These are phyloP conservation scores for Verticillium alfalfae DNA, from an alignment of 2,329 filamentous ascomycete species.

Conservation along the genomic window DNA sequence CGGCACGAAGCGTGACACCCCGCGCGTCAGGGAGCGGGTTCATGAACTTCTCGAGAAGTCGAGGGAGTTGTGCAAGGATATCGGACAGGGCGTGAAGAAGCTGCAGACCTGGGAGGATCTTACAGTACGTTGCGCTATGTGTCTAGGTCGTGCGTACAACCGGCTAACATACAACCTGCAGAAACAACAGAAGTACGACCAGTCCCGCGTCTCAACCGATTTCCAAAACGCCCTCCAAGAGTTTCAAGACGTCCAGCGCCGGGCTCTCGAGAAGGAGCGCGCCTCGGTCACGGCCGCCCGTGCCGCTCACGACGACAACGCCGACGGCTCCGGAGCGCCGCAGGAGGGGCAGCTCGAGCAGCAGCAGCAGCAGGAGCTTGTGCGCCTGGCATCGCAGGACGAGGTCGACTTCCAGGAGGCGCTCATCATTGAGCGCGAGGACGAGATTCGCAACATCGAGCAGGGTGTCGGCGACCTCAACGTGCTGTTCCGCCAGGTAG, in stretches of 20 bases:
- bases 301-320: constrained; percentile 64
- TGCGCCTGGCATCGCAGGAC: constrained; percentile 80
- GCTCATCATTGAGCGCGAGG: constrained; percentile 91
- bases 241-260: constrained; percentile 87
- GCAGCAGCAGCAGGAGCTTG: constrained; percentile 67
- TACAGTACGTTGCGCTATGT: constrained; percentile 48
- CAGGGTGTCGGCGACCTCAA: constrained; percentile 94
- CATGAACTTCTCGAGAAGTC: constrained; percentile 84
- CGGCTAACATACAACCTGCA: constrained; percentile 24
- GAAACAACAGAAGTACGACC: constrained; percentile 94
- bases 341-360: constrained; percentile 32
- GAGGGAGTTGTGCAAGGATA: constrained; percentile 78
- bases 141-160: constrained; percentile 1
- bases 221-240: constrained; percentile 85
- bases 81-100: constrained; percentile 90
- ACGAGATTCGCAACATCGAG: constrained; percentile 96
- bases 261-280: constrained; percentile 87
- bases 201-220: constrained; percentile 89
- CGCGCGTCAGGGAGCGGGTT: constrained; percentile 83
- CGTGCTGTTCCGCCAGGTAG: constrained; percentile 95
- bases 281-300: constrained; percentile 79
- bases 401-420: constrained; percentile 98
- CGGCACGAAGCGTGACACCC: constrained; percentile 86
- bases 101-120: constrained; percentile 82
- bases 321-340: constrained; percentile 21